Base-by-base conservation (phyloP, 2,329 filamentous ascomycete species). In the Epichloe typhina region DNA sequence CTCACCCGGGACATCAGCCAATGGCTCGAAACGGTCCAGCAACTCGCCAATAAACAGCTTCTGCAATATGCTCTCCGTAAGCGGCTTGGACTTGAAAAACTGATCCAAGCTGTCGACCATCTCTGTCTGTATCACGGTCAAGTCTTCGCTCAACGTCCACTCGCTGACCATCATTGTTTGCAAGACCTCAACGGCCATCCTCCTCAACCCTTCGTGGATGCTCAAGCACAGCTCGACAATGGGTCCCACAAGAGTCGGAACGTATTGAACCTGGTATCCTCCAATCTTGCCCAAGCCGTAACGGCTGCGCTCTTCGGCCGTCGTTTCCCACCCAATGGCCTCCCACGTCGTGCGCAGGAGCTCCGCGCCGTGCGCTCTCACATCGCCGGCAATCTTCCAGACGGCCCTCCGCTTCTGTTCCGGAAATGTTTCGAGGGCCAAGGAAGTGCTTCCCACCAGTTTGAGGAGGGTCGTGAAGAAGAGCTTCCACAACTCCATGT, bases 121-220 rank as follows among this genome's bases (percentile, higher is more conserved):
- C 66, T 96, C 93, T 2, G 89, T 93, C 66, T 97, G 90, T 48
- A 98, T 86, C 46, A 93, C 82, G 2, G 85, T 85, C 46, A 98
- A 71, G 63, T 97, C 91, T 63, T 95, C 87, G 63, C 89, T 96
- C 56, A 98, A 69, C 15, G 89, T 90, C 93, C 93, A 98, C 67
- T 98, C 93, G 68, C 90, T 95, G 57, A 97, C 83, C 60, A 98
- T 95, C 93, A 98, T 98, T 3, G 89, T 95, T 65, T 95, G 89
- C 54, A 98, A 69, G 19, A 98, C 86, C 64, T 95, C 87, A 33
- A 96, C 89, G 0, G 91, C 93, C 66, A 95, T 93, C 55, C 81
- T 82, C 53, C 93, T 80, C 51, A 98, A 72, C 3, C 90, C 90
- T 64, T 95, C 88, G 58, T 98, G 93, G 4, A 97, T 89, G 62